Evolutionary conservation across 2,329 filamentous ascomycete species (phyloP).

Genomic region (Tolypocladium ophioglossoides): DNA sequence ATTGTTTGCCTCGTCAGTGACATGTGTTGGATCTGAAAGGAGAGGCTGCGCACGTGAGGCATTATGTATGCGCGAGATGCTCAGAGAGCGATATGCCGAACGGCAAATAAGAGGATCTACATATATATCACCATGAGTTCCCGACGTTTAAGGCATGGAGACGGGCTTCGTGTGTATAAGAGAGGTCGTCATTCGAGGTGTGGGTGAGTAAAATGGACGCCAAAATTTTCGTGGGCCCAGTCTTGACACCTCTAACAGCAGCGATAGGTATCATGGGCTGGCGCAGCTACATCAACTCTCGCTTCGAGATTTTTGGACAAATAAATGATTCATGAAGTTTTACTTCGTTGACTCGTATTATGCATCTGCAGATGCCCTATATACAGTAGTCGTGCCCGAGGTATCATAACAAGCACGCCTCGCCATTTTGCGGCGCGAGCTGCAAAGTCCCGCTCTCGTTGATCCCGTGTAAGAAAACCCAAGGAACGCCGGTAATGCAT

Average conservation of each 20-base stretch:
- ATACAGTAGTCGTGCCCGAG: not conserved
- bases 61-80: not conserved
- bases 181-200: not conserved
- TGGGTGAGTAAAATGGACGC: not conserved
- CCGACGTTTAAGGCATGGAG: not conserved
- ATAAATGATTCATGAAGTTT: not conserved
- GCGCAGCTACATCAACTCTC: no score
- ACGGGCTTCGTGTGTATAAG: not conserved
- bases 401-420: not conserved
- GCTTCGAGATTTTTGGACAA: not conserved
- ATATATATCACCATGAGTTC: not conserved
- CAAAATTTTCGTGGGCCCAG: constrained; percentile 1
- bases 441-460: not conserved
- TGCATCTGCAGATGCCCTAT: constrained; percentile 2
- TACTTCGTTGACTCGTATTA: not conserved
- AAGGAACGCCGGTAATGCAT: not conserved
- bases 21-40: not conserved
- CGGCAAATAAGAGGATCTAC: not conserved
- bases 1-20: not conserved
- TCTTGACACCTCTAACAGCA: not conserved
- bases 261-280: not conserved
- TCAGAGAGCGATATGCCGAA: not conserved
- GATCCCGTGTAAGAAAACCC: no score
- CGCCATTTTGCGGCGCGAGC: not conserved
- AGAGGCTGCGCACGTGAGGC: not conserved